Conservation (phyloP, 1,284 basidiomycete species). For the Hypsizygus ulmarius region DNA sequence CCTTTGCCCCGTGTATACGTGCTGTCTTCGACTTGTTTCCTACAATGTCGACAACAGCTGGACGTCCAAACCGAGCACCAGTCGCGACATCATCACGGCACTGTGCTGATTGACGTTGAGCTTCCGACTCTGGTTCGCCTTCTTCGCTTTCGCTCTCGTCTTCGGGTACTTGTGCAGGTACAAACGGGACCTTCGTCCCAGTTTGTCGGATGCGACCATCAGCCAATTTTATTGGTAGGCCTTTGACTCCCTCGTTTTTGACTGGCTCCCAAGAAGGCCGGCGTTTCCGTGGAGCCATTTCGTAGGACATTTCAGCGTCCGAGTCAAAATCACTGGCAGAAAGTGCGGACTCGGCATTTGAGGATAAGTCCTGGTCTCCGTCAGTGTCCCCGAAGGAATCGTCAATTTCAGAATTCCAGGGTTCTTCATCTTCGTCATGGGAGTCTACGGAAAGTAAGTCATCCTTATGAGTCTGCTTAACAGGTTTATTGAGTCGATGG, state of each 20-base stretch:
- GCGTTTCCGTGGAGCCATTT: constrained; percentile 54
- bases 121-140: constrained; percentile 34
- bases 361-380: constrained; percentile 22
- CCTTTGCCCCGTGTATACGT: constrained; percentile 78
- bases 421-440: constrained; percentile 48
- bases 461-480: constrained; percentile 45
- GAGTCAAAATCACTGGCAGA: constrained; percentile 42
- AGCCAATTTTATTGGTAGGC: constrained; percentile 84
- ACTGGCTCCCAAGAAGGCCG: constrained; percentile 44
- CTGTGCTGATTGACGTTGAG: constrained; percentile 17
- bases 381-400: constrained; percentile 20
- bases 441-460: constrained; percentile 67
- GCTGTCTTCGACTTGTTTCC: constrained; percentile 63
- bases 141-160: constrained; percentile 37
- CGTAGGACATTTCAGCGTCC: constrained; percentile 73
- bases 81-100: constrained; percentile 68
- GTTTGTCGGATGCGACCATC: constrained; percentile 72
- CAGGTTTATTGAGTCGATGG: constrained; percentile 60
- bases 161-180: constrained; percentile 30
- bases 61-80: constrained; percentile 77
- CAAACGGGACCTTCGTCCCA: constrained; percentile 39
- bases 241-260: constrained; percentile 52
- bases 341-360: constrained; percentile 27
- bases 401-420: constrained; percentile 50
- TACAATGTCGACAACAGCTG: constrained; percentile 76